Base-by-base conservation (phyloP, 192 early-diverging fungal genomes). In the Mortierella alpina region DNA sequence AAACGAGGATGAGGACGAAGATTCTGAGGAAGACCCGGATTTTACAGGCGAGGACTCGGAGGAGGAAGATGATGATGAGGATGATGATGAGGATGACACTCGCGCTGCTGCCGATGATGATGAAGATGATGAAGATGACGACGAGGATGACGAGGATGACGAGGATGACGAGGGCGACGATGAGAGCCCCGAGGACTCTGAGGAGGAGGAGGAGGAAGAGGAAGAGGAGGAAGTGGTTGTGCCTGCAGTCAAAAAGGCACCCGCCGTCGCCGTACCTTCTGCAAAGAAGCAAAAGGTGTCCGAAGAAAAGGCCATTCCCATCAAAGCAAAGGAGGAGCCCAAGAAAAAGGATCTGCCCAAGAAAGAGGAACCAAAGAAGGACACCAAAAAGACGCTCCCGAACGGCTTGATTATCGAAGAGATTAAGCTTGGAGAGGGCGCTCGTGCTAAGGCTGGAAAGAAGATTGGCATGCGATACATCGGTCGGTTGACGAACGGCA, bases 351-450 rank as follows among this genome's bases (percentile, higher is more conserved):
- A 73, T 18, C 41, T 17, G 40, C 54, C 45, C 55, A 68, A 77
- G 70, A 78, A 82, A 55, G 54, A 71, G 15, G 82, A 85, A 67
- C 44, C 80, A 60, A 74, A 84, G 49, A 73, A 85, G 39, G 82
- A 69, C 14, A 77, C 84, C 55, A 87, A 87, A 48, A 89, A 87
- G 74, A 80, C 77, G 5, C 85, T 93, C 18, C 86, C 88, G n/a
- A 90, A 86, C 58, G 96, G 97, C 54, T 82, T 99, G 11, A 76
- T 90, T n/a, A 92, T 94, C 40, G 95, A 96, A 81, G 94, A 97
- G 73, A 78, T 88, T 54, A 90, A 85, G 73, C 50, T 73, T 40
- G 86, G 86, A 22, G 72, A 70, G 1, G 85, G 85, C 45, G 73
- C 77, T 17, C 81, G 73, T 39, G 85, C 84, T 12, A 88, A 88